Evolutionary conservation across 768 basidiomycete genomes (phyloP).

Genomic region (Rhizopogon vinicolor): DNA sequence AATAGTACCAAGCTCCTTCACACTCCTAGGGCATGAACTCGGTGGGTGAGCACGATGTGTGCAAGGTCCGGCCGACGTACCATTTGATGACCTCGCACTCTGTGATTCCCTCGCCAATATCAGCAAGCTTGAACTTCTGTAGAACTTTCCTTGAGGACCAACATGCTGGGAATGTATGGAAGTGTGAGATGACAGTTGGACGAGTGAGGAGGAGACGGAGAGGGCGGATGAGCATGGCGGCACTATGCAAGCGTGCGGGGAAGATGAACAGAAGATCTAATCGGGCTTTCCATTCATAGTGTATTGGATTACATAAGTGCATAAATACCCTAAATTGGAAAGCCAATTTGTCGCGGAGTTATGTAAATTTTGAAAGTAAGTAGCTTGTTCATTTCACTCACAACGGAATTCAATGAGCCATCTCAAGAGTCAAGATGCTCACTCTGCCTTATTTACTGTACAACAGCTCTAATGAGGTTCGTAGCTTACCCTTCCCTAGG

Average conservation of each 20-base stretch:
- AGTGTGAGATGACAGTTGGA: constrained; percentile 26
- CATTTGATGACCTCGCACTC: constrained; percentile 89
- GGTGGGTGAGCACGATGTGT: background rate
- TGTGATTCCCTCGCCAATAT: constrained; percentile 89
- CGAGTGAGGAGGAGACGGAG: constrained; percentile 20
- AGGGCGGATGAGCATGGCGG: constrained; percentile 6
- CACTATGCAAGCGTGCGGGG: background rate
- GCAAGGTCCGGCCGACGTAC: constrained; percentile 41
- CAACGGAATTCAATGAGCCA: no score
- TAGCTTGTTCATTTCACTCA: no score
- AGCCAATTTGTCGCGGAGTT: no score
- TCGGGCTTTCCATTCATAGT: background rate
- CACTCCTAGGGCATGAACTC: constrained; percentile 43
- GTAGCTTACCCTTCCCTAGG: no score
- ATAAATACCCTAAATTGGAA: no score
- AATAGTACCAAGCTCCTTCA: constrained; percentile 47
- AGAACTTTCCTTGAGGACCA: constrained; percentile 31
- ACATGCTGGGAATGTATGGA: constrained; percentile 31
- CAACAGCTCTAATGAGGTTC: no score
- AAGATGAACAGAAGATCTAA: constrained; percentile 3
- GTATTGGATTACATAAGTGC: background rate
- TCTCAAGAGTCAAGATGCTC: no score
- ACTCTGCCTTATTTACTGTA: no score
- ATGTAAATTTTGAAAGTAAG: background rate
- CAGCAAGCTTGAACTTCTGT: constrained; percentile 74